phyloP scores from a whole-genome alignment of 2,329 filamentous ascomycete species.

The Triangularia setosa region DNA sequence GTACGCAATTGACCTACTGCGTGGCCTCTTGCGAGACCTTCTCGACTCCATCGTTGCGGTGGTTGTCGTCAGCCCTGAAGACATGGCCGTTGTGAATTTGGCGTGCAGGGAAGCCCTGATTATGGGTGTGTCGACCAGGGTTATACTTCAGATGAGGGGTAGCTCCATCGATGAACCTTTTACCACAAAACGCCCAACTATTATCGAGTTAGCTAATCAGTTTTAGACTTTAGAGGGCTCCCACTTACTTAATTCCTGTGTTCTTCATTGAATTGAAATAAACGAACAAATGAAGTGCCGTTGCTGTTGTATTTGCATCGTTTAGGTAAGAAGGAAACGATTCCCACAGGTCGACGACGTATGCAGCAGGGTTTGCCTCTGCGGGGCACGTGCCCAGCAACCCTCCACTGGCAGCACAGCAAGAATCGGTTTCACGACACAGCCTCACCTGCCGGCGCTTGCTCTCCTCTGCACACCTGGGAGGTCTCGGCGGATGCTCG shows the following conservation, averaged over 20 bases:
- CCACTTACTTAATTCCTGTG: neutral
- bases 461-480: neutral
- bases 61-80: neutral
- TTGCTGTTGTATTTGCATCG: neutral
- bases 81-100: constrained; percentile 3
- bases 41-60: neutral
- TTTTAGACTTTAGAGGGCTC: neutral
- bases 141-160: constrained; percentile 6
- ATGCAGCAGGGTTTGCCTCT: constrained; percentile 2
- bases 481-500: neutral
- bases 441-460: constrained; percentile 5
- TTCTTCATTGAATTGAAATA: neutral
- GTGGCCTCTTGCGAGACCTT: constrained; percentile 6
- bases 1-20: constrained; percentile 2
- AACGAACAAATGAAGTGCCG: neutral
- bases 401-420: neutral
- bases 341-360: neutral
- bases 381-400: neutral
- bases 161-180: constrained; percentile 1
- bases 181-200: neutral
- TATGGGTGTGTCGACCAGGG: neutral
- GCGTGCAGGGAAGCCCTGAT: constrained; percentile 2
- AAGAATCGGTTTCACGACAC: constrained; percentile 2
- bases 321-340: neutral
- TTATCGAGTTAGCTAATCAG: neutral